Evolutionary conservation across 1,139 yeast species (phyloP), one percentile per base, ranked within the genome.

Genomic region (Kurtzmaniella quercitrusa): DNA sequence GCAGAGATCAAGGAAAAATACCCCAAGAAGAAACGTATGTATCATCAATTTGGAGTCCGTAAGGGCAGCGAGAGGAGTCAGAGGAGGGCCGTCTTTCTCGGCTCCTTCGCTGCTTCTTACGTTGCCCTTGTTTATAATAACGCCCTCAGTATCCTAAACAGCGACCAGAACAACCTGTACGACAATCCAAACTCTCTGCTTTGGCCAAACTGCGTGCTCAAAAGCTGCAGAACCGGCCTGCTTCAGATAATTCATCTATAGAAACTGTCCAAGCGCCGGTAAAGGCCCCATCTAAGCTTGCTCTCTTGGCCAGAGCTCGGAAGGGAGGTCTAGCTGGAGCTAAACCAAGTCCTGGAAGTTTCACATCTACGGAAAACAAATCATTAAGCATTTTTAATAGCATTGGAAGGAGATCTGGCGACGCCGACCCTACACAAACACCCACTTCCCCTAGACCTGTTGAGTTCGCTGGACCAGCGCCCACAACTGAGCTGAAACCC

Each of bases 1-100:
- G 68, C 63, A 34, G 84, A 81, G 49, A 58, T 85, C 44, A 75
- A 74, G 52, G 61, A 71, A 41, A 66, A 63, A 54, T 75, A 58
- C 51, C 59, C 62, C 4, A 60, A 56, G 47, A 65, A 67, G 47
- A 73, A 66, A 58, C 68, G 78, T 73, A 73, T 52, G 78, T 71
- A 64, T 61, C 25, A 34, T 46, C 43, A 31, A 18, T 29, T 27
- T 27, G 31, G 31, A 27, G 18, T 24, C 38, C 21, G 27, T 17
- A 17, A 19, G 21, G 24, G 42, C 3, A 18, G 31, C 18, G 18
- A 34, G 24, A 7, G 38, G 21, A 19, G 34, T 18, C 37, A 33
- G 24, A 39, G 37, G 37, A 39, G 41, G n/a, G 38, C 16, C 14
- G 21, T 12, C 18, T 19, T 29, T 14, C 24, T 38, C 34, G 37